Conservation (phyloP, 306 rosid genomes). For the Malus sylvestris region DNA sequence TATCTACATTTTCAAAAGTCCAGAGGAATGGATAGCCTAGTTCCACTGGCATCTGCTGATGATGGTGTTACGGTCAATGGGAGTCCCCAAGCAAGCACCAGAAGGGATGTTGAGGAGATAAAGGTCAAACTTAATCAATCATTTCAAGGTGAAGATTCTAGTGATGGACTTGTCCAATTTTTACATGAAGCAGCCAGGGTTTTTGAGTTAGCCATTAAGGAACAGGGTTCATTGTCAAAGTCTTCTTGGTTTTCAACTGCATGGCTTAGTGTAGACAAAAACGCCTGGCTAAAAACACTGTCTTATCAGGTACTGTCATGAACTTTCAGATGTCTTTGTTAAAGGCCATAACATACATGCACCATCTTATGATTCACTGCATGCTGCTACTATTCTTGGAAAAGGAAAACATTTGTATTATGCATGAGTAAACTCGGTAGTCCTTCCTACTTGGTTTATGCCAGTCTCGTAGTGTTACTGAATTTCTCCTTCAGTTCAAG, state of each 20-base stretch:
- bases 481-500: neutral
- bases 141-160: slow-evolving; percentile 52
- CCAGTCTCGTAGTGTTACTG: neutral
- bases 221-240: slow-evolving; percentile 46
- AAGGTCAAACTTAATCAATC: slow-evolving; percentile 66
- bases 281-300: slow-evolving; percentile 75
- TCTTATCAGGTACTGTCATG: slow-evolving; percentile 69
- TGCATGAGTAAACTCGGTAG: neutral
- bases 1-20: slow-evolving; percentile 35
- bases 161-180: slow-evolving; percentile 75
- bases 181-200: slow-evolving; percentile 87
- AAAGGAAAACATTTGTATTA: neutral
- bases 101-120: slow-evolving; percentile 56
- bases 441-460: neutral
- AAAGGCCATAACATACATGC: neutral
- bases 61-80: slow-evolving; percentile 81
- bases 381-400: neutral
- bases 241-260: slow-evolving; percentile 72
- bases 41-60: slow-evolving; percentile 59
- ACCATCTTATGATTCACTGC: neutral
- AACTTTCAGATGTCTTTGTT: neutral
- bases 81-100: slow-evolving; percentile 56
- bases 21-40: slow-evolving; percentile 25
- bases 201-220: slow-evolving; percentile 84
- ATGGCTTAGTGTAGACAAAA: slow-evolving; percentile 87